Percentiles rank a stretch among this genome's conserved stretches.
Evolutionary conservation across 2,329 filamentous ascomycete genomes (phyloP).

Genomic region (Canariomyces notabilis): DNA sequence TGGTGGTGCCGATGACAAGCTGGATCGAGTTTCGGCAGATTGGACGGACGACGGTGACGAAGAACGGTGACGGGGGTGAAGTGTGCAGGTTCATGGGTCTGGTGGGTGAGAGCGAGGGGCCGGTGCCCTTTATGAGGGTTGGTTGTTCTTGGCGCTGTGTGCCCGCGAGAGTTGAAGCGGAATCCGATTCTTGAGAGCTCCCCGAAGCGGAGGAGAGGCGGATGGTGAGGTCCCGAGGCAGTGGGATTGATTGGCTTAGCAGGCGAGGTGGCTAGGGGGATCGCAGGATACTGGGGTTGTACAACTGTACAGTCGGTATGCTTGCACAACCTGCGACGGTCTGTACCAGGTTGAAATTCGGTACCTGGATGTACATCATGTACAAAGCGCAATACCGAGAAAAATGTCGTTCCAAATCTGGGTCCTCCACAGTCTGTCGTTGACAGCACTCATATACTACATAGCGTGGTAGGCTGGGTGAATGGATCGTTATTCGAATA

Average conservation of each 20-base stretch:
- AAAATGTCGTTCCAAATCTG: too few species aligned
- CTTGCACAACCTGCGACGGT: too few species aligned
- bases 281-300: background rate
- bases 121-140: conserved; percentile 43
- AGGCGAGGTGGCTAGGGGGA: background rate
- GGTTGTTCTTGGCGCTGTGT: conserved; percentile 49
- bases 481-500: too few species aligned
- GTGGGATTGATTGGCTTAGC: background rate
- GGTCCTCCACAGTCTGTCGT: too few species aligned
- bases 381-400: too few species aligned
- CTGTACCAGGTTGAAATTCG: too few species aligned
- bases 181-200: background rate
- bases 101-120: conserved; percentile 33
- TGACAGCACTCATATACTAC: too few species aligned
- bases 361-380: too few species aligned
- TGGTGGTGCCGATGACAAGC: conserved; percentile 48
- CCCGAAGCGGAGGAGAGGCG: background rate
- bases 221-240: background rate
- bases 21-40: conserved; percentile 61
- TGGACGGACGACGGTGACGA: conserved; percentile 14
- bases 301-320: background rate
- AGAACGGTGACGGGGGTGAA: conserved; percentile 22
- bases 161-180: conserved; percentile 27
- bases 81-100: conserved; percentile 9
- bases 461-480: too few species aligned